Evolutionary conservation across 2,329 filamentous ascomycete species (phyloP).

Genomic region (Trichoderma oligosporum): DNA sequence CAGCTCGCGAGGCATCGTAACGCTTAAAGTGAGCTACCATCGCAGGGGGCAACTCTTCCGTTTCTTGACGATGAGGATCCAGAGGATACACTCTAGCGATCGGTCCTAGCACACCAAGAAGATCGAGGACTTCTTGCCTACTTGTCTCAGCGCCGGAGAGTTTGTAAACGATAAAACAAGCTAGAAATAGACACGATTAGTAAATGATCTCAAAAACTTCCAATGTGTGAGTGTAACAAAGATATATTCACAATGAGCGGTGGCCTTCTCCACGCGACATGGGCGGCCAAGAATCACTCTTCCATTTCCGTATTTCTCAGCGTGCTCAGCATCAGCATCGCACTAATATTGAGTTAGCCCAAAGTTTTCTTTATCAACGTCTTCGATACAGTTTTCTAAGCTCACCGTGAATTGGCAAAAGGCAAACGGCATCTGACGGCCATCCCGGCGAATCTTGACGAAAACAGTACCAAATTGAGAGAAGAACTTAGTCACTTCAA

Average conservation of each 20-base stretch:
- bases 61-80: conserved; percentile 37
- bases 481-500: conserved; percentile 52
- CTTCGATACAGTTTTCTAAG: no score
- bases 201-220: background rate
- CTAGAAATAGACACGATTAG: conserved; percentile 32
- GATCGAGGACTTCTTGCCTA: conserved; percentile 41
- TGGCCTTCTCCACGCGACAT: conserved; percentile 58
- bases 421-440: conserved; percentile 57
- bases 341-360: conserved; percentile 8
- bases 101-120: conserved; percentile 44
- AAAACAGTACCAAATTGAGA: conserved; percentile 53
- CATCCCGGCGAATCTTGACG: conserved; percentile 61
- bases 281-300: conserved; percentile 51
- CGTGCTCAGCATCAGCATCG: conserved; percentile 46
- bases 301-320: conserved; percentile 46
- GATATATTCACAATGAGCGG: conserved; percentile 50
- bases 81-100: conserved; percentile 30
- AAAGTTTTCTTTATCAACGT: no score
- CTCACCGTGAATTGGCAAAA: conserved; percentile 61
- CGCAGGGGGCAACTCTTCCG: conserved; percentile 35
- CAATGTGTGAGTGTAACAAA: background rate
- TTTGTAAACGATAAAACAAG: conserved; percentile 47
- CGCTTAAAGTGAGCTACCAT: conserved; percentile 48
- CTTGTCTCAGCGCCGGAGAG: conserved; percentile 35
- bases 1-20: conserved; percentile 49